Base-by-base conservation (phyloP, 352 stramenopile species). In the Blastocystis sp. region DNA sequence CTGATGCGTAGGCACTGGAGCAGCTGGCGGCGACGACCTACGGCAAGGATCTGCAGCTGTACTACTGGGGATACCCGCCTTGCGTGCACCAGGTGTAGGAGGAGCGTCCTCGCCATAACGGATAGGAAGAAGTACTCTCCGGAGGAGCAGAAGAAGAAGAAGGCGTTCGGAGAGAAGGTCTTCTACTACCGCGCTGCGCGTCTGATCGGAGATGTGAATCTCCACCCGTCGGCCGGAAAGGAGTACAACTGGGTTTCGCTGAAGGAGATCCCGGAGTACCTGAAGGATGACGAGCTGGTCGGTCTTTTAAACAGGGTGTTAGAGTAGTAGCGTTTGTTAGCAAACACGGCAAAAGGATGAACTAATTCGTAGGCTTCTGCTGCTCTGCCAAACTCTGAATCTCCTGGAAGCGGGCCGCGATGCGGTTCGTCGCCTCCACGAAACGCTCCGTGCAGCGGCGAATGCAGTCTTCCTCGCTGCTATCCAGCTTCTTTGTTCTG, bases 141-240 rank as follows among this genome's bases (percentile, higher is more conserved):
- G 38, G 43, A 63, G 48, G 71, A 81, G 71, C 71, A 81, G 57
- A 28, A 64, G 60, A 81, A 66, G 57, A 64, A 45, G 7, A 17
- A 81, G 21, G 24, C 71, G n/a, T 81, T 64, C 48, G 71, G 71
- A 40, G 71, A 81, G 71, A 81, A 81, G 57, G 71, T 81, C 19
- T 81, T 81, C 71, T 81, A 81, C 45, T 81, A 81, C 48, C 71
- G 71, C 4, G 71, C 71, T 45, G 71, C 71, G 38, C 71, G 71
- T 81, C 28, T 81, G 34, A 81, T 81, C 21, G 71, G 71, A 1
- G 71, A 81, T 64, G 71, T 81, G 28, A 40, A 64, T 7, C 48
- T 81, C 2, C 14, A n/a, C 17, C 71, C 71, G 54, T 81, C 71
- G 17, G 71, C 48, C 38, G 71, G 71, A 24, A 66, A 81, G 48